A percentile compares a stretch with the other conserved stretches of the same genome.
Evolutionary conservation across 495 filamentous ascomycete species (phyloP).

Genomic region (Echria macrotheca): DNA sequence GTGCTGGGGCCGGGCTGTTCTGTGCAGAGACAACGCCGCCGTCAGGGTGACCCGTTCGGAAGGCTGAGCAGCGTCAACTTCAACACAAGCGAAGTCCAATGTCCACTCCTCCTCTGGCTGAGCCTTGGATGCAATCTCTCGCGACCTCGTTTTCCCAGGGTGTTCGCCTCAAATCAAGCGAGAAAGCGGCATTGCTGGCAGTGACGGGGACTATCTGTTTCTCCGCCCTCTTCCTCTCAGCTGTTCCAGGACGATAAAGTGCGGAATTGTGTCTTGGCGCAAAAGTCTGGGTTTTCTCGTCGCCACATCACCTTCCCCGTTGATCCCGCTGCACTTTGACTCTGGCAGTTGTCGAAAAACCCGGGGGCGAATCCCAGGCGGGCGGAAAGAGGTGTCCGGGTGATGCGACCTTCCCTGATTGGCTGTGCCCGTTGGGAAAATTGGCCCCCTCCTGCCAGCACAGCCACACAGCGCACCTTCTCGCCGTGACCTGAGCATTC

Average conservation of each 20-base stretch:
- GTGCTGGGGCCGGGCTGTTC: background rate
- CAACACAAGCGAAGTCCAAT: background rate
- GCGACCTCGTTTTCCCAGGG: background rate
- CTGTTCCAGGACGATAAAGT: too few relatives aligned
- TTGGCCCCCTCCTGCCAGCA: background rate
- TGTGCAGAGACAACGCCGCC: conserved; percentile 11
- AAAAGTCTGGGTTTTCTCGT: background rate
- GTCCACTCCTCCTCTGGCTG: conserved; percentile 1
- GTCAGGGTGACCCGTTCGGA: conserved; percentile 14
- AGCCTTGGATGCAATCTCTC: background rate
- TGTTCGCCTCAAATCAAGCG: background rate
- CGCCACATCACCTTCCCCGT: conserved; percentile 1
- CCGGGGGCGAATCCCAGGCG: background rate
- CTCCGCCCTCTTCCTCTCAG: too few relatives aligned
- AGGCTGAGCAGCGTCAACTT: conserved; percentile 15
- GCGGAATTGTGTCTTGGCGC: too few relatives aligned
- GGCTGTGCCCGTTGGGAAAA: too few relatives aligned
- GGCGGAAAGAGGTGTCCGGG: background rate
- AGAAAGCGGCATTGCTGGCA: too few relatives aligned
- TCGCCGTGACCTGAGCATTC: conserved; percentile 1
- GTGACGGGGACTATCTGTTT: too few relatives aligned
- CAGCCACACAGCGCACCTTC: conserved; percentile 5
- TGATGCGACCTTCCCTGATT: background rate
- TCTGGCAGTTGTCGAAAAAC: background rate
- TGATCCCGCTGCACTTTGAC: background rate